Percentiles rank a stretch among this genome's conserved stretches.
Evolutionary conservation across 257 asterid species (phyloP).

Genomic region (Solanum tacnaense): DNA sequence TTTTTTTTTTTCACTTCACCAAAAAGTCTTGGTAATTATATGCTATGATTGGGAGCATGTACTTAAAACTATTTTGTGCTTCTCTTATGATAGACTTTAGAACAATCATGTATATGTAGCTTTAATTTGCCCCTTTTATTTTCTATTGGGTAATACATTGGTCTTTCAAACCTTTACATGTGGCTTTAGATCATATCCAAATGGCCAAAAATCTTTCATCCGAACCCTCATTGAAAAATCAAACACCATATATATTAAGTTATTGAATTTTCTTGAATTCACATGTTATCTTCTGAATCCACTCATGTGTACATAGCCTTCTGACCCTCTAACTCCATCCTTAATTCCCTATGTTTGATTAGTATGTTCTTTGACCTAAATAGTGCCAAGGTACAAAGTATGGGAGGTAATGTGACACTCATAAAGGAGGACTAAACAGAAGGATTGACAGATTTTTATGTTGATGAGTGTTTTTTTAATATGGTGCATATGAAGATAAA

Average conservation of each 20-base stretch:
- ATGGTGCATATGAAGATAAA: neutral
- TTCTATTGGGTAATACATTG: neutral
- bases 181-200: neutral
- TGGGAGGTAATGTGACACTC: neutral
- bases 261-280: neutral
- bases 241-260: neutral
- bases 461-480: neutral
- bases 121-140: neutral
- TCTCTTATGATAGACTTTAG: neutral
- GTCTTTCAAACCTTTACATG: neutral
- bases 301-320: neutral
- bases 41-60: conserved; percentile 10
- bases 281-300: neutral
- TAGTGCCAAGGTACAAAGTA: neutral
- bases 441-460: neutral
- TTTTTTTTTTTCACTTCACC: neutral
- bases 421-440: neutral
- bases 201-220: neutral
- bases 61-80: neutral
- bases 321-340: neutral
- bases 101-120: conserved; percentile 3
- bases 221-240: neutral
- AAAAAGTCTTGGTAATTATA: neutral
- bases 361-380: neutral
- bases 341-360: neutral